Percentiles rank a stretch among this genome's conserved stretches.
phyloP scores from a whole-genome alignment of 148 eudicot genomes.

The Vaccinium vitisidaea region DNA sequence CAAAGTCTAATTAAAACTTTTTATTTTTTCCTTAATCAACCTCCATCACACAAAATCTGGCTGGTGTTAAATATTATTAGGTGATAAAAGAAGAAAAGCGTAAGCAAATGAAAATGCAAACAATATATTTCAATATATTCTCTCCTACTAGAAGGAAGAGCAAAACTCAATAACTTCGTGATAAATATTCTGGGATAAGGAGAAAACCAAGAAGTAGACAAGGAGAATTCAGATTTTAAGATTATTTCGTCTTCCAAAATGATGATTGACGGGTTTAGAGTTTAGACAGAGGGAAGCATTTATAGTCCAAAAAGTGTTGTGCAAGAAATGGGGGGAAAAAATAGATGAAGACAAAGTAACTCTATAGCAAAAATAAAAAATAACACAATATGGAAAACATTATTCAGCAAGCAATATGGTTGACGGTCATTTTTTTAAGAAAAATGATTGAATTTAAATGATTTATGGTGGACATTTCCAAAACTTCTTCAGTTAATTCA shows the following conservation, averaged over 20 bases:
- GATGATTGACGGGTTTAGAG: background rate
- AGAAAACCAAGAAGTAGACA: background rate
- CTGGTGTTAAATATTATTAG: background rate
- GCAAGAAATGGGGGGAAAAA: background rate
- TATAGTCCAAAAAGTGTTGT: background rate
- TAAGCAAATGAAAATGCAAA: background rate
- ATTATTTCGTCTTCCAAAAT: background rate
- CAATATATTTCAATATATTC: no score
- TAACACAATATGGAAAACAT: background rate
- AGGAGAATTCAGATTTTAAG: background rate
- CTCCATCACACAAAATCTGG: background rate
- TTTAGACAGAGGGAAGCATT: background rate
- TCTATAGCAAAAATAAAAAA: background rate
- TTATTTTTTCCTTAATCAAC: background rate
- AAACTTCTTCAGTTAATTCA: background rate
- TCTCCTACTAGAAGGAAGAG: background rate
- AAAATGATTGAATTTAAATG: background rate
- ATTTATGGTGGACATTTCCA: background rate
- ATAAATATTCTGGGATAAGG: background rate
- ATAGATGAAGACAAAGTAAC: background rate
- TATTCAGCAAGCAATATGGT: background rate
- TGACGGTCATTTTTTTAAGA: background rate
- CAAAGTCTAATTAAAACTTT: conserved; percentile 5
- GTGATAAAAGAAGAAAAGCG: background rate
- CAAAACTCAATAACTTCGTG: background rate